These are phyloP conservation scores for Fusarium buharicum DNA, from an alignment of 2,329 filamentous ascomycete species.

Conservation along the genomic window DNA sequence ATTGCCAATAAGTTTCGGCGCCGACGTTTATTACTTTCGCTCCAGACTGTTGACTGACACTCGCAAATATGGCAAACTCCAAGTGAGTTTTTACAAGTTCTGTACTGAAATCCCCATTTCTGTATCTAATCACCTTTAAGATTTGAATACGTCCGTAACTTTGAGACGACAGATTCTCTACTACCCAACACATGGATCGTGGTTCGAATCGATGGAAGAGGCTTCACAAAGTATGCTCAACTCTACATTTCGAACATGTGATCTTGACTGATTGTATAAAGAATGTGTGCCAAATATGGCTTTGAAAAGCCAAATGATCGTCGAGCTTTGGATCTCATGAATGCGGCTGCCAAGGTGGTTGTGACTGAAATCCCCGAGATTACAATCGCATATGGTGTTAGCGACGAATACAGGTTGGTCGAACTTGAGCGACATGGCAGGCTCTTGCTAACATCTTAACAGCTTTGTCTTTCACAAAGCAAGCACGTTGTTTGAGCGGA, in stretches of 20 bases:
- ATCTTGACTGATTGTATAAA: slow-evolving; percentile 51
- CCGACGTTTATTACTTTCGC: slow-evolving; percentile 6
- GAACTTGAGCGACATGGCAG: no score
- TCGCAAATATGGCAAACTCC: slow-evolving; percentile 63
- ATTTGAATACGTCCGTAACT: slow-evolving; percentile 92
- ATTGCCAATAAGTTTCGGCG: not conserved
- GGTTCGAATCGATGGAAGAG: slow-evolving; percentile 90
- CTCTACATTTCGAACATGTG: not conserved
- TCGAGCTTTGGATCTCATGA: slow-evolving; percentile 92
- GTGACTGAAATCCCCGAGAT: slow-evolving; percentile 87
- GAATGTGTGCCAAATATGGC: slow-evolving; percentile 81
- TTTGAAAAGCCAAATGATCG: slow-evolving; percentile 95
- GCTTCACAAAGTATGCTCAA: slow-evolving; percentile 84
- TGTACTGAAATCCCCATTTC: not conserved
- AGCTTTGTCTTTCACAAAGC: slow-evolving; percentile 91
- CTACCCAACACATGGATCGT: slow-evolving; percentile 96
- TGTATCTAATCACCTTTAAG: slow-evolving; percentile 56
- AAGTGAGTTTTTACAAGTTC: slow-evolving; percentile 54
- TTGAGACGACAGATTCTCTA: slow-evolving; percentile 83
- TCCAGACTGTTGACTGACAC: not conserved
- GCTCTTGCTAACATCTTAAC: slow-evolving; percentile 13
- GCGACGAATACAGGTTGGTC: slow-evolving; percentile 85
- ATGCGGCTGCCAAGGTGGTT: slow-evolving; percentile 85
- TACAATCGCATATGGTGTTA: slow-evolving; percentile 89
- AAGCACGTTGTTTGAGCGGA: slow-evolving; percentile 84